Evolutionary conservation across 805 yeast species (phyloP).

Genomic region (Zygotorulaspora chibaensis): DNA sequence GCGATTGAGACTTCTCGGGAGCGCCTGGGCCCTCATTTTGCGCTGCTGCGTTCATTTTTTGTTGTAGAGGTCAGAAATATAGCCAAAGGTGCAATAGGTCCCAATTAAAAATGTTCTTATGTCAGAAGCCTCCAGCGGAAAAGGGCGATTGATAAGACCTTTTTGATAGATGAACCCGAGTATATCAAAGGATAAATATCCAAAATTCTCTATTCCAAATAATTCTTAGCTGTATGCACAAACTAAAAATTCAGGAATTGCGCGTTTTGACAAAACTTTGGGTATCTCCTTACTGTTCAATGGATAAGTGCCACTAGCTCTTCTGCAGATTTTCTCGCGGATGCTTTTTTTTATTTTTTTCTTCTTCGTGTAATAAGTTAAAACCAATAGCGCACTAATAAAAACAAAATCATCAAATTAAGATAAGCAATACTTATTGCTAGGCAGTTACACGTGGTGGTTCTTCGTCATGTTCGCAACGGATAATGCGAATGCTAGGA

Average conservation of each 20-base stretch:
- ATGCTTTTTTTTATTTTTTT: neutral
- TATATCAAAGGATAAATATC: too few species aligned
- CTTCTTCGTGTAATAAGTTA: neutral
- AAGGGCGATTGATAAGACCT: too few species aligned
- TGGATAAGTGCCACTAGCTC: too few species aligned
- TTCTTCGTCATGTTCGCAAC: slow-evolving; percentile 2
- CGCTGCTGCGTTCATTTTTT: slow-evolving; percentile 1
- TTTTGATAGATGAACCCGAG: neutral
- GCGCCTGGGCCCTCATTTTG: slow-evolving; percentile 1
- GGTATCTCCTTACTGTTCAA: neutral
- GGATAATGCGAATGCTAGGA: slow-evolving; percentile 25
- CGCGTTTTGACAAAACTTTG: too few species aligned
- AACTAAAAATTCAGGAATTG: too few species aligned
- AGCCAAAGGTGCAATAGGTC: too few species aligned
- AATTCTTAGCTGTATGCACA: too few species aligned
- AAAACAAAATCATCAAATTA: neutral
- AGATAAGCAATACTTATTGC: neutral
- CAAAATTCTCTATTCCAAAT: too few species aligned
- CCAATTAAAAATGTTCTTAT: too few species aligned
- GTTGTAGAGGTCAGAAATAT: too few species aligned
- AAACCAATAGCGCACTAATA: neutral
- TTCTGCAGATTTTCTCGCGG: neutral
- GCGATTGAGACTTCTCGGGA: slow-evolving; percentile 10
- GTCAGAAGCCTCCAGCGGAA: too few species aligned
- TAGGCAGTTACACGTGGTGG: slow-evolving; percentile 8